Evolutionary conservation across 31 red algal genomes (phyloP).

Genomic region (Porphyra umbilicalis): DNA sequence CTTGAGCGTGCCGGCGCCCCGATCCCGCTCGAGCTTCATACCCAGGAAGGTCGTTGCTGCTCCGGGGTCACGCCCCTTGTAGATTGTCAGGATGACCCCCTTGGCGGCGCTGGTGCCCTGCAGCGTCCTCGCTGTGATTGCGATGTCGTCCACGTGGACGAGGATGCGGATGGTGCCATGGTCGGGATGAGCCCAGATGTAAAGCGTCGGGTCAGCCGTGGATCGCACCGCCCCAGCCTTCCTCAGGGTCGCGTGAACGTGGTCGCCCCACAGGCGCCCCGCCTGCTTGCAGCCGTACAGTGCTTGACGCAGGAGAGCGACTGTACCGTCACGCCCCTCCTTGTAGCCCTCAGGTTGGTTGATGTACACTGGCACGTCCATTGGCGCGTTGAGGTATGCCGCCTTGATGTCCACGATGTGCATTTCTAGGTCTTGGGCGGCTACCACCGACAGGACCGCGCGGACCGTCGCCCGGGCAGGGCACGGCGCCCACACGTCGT

Average conservation of each 20-base stretch:
- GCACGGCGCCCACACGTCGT: slow-evolving; percentile 26
- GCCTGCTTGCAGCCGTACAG: too few relatives aligned
- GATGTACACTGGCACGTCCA: slow-evolving; percentile 37
- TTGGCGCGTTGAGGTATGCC: slow-evolving; percentile 26
- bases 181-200: not conserved
- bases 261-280: slow-evolving; percentile 1
- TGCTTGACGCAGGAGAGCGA: slow-evolving; percentile 29
- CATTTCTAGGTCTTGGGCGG: not conserved
- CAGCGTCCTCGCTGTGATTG: slow-evolving; percentile 1
- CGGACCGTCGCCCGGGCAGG: slow-evolving; percentile 18
- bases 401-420: slow-evolving; percentile 19
- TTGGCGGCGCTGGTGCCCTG: slow-evolving; percentile 20
- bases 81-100: too few relatives aligned
- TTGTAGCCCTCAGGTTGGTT: slow-evolving; percentile 18
- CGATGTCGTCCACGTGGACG: too few relatives aligned
- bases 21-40: too few relatives aligned
- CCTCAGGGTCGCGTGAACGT: slow-evolving; percentile 7
- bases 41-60: too few relatives aligned
- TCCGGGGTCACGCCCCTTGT: too few relatives aligned
- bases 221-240: not conserved
- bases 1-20: too few relatives aligned
- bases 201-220: slow-evolving; percentile 1
- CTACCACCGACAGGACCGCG: not conserved
- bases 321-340: too few relatives aligned
- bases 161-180: too few relatives aligned